Conservation (phyloP, 2,329 filamentous ascomycete genomes). For the Pseudogymnoascus sp. region DNA sequence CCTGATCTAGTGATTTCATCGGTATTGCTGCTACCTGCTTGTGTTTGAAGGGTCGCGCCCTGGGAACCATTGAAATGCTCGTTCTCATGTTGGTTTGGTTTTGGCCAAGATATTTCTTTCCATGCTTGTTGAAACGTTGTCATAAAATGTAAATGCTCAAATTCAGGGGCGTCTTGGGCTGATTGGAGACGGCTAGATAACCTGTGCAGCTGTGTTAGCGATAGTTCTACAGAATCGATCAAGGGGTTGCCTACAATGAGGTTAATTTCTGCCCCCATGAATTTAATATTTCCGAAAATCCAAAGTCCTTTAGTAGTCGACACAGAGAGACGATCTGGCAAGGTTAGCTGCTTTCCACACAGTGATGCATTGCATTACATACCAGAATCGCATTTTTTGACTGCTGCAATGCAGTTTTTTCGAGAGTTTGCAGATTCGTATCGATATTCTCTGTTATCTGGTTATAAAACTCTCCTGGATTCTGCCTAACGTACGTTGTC, state of each 20-base stretch:
- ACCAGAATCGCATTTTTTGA: background rate
- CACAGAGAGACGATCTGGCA: background rate
- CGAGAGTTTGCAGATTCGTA: conserved; percentile 15
- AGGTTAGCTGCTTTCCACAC: conserved; percentile 1
- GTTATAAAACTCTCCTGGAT: conserved; percentile 15
- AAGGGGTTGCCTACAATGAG: background rate
- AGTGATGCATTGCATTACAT: background rate
- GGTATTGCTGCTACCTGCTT: conserved; percentile 10
- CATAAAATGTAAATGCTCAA: background rate
- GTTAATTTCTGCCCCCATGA: background rate
- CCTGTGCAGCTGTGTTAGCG: background rate
- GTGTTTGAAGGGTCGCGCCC: conserved; percentile 10
- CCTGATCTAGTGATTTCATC: background rate
- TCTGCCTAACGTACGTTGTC: conserved; percentile 18
- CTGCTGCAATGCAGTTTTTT: conserved; percentile 6
- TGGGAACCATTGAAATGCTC: conserved; percentile 8
- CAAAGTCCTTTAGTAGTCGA: background rate
- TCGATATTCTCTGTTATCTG: conserved; percentile 19
- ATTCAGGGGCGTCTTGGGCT: background rate
- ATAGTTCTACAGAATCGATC: background rate
- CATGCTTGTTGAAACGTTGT: background rate
- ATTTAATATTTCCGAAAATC: background rate
- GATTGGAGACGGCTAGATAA: background rate
- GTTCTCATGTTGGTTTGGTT: background rate
- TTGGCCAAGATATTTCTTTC: background rate